Conservation (phyloP, 257 asterid species). For the Solanum megistacrolobum region DNA sequence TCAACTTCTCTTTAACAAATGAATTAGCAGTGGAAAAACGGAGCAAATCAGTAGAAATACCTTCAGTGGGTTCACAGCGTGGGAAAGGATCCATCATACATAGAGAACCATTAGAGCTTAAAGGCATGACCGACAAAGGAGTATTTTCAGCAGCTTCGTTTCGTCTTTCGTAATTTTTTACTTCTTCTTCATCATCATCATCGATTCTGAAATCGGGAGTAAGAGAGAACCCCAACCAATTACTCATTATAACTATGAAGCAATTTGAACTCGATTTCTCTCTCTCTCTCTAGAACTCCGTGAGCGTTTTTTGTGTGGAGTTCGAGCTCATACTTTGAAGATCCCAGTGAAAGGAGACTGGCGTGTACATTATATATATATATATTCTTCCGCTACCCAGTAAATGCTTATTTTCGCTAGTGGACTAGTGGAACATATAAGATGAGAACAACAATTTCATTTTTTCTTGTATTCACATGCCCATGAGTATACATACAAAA, state of each 20-base stretch:
- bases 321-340: slow-evolving; percentile 45
- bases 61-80: background rate
- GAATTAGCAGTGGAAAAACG: background rate
- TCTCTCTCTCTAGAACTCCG: background rate
- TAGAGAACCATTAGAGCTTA: slow-evolving; percentile 18
- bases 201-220: slow-evolving; percentile 44
- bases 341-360: background rate
- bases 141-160: background rate
- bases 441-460: background rate
- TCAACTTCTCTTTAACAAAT: background rate
- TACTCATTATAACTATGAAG: slow-evolving; percentile 26
- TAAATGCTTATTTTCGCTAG: background rate
- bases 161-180: background rate
- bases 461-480: background rate
- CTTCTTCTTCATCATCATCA: slow-evolving; percentile 15
- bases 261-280: background rate
- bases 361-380: background rate
- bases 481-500: background rate
- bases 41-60: background rate
- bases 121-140: slow-evolving; percentile 26
- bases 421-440: background rate
- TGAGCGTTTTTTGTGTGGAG: background rate
- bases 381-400: background rate
- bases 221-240: slow-evolving; percentile 75
- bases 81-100: slow-evolving; percentile 15